Percentiles rank a stretch among this genome's conserved stretches.
phyloP scores from a whole-genome alignment of 73 alveolate species.

The Paramecium primaurelia region DNA sequence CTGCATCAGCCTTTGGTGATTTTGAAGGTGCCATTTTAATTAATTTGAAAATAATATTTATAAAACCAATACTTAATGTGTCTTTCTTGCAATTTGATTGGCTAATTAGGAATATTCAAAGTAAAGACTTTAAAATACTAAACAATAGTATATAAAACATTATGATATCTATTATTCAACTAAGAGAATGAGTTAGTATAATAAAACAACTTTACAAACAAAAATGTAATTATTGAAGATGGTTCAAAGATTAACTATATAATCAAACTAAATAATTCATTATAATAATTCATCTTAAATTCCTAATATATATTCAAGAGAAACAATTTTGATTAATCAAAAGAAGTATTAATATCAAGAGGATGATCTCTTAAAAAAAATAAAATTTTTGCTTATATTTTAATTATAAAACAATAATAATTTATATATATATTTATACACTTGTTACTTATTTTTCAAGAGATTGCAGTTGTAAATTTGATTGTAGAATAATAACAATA shows the following conservation, averaged over 20 bases:
- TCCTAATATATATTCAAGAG: no score
- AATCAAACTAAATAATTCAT: not conserved
- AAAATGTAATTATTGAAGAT: not conserved
- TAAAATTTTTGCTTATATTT: no score
- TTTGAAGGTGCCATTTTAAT: constrained; percentile 59
- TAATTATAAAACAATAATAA: no score
- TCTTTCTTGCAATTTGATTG: constrained; percentile 20
- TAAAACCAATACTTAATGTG: not conserved
- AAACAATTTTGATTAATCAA: no score
- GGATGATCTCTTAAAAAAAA: not conserved
- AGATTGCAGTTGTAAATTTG: no score
- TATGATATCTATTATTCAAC: not conserved
- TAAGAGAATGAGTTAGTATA: not conserved
- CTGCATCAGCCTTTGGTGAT: constrained; percentile 64
- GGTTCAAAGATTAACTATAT: not conserved
- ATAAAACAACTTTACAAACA: not conserved
- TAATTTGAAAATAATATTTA: not conserved
- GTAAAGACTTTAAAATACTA: not conserved
- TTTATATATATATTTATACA: no score
- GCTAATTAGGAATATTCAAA: constrained; percentile 23
- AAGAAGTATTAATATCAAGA: not conserved
- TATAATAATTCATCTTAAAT: not conserved
- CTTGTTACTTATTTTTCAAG: no score
- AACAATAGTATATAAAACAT: not conserved
- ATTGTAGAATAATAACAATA: no score